Evolutionary conservation across 1,284 basidiomycete genomes (phyloP), one percentile per base, ranked within the genome.

Genomic region (Heliocybe sulcata): DNA sequence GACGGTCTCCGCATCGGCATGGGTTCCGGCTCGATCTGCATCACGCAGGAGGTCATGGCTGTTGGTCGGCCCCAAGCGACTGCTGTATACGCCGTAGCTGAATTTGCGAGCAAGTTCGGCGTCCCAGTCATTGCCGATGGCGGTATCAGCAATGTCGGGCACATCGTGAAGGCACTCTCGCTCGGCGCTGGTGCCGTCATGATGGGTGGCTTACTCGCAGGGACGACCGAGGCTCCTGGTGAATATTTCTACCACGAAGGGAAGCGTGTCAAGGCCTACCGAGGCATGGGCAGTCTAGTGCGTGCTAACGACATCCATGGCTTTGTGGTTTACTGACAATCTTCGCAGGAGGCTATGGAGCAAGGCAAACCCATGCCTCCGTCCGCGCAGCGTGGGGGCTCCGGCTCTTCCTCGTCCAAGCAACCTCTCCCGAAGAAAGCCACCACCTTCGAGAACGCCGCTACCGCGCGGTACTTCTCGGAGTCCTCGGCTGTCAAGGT

Each of bases 21-120:
- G 96, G 96, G 96, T 52, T 93, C 89, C 14, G 96, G 96, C 19
- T 97, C 94, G 11, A 99, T 99, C 67, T 99, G 96, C 70, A 99
- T 99, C 73, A 99, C 96, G 3, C 96, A 99, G 73, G 96, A 99
- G 70, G 92, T 99, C 64, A 99, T 98, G 92, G 96, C 97, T n/a
- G 96, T 98, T 55, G 97, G 96, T 29, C 86, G 96, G 33, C 97
- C 96, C 1, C 96, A 99, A 72, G 96, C 95, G 11, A 97, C 95
- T 0, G 96, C 97, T 12, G 94, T 99, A 12, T 90, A 92, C 70
- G 87, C 92, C 48, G 96, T 99, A 12, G 85, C 95, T 25, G 94
- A 99, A 75, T 98, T 98, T 65, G 86, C 95, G 25, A 81, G 72
- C 72, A 85, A 89, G 68, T 99, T 99, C 69, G 97, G 96, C 45